Evolutionary conservation across 129 eudicot species (phyloP), one percentile per base, ranked within the genome.

Genomic region (Scalesia atractyloides): DNA sequence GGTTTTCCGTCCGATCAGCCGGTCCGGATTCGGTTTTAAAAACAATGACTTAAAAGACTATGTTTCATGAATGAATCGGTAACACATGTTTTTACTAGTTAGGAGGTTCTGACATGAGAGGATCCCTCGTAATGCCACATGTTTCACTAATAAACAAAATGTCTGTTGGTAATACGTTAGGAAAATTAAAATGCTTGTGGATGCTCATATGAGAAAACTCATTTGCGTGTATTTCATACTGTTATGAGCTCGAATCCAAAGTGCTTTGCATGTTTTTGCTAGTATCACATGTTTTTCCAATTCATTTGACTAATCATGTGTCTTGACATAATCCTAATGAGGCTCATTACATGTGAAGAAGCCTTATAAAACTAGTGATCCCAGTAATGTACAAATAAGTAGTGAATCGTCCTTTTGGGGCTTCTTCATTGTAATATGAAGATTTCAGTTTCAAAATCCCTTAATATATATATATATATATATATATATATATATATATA

Each of bases 401-500:
- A 34, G 22, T 16, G 46, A 49, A 24, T 68, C 59, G 24, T 46
- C 58, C 22, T 67, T 22, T 13, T 5, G 3, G 7, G 11, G 9
- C 73, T 51, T 39, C 20, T 48, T 24, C 1, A 48, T 16, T 46
- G 3, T 26, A 8, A 34, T 17, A 9, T 9, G 5, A 22, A 47
- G 73, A 50, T 63, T 36, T 63, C 12, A 26, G 68, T n/a, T 16
- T n/a, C 49, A 63, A 36, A 63, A 36, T 62, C 3, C 12, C 11
- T 5, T 60, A 5, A n/a, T 63, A 63, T 34, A 62, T 33, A 36
- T 63, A 16, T 65, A n/a, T n/a, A n/a, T n/a, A n/a, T n/a, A n/a
- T 30, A 36, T 62, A n/a, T 64, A n/a, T 62, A 62, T 34, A 61
- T 4, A n/a, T 62, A 62, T 34, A 61, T 4, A n/a, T 62, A 62